Evolutionary conservation across 2,329 filamentous ascomycete genomes (phyloP), one percentile per base, ranked within the genome.

Genomic region (Alternaria angustiovoidea): DNA sequence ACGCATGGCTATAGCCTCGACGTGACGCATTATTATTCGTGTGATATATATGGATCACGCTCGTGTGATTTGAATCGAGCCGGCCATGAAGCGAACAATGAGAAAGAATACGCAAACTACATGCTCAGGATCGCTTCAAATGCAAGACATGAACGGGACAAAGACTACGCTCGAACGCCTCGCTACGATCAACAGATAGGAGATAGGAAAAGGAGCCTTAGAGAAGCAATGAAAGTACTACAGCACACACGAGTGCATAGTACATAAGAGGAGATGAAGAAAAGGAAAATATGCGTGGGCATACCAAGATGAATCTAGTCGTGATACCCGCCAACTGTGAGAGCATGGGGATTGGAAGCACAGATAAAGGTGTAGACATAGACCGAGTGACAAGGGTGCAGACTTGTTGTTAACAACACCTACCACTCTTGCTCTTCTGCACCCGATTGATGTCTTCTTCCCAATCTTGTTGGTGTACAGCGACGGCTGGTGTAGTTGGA

Each of bases 401-500:
- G 32, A 8, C 44, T 5, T 32, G 26, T 14, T 39, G 9, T 72
- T 61, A 78, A 53, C 78, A 79, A 52, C 78, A 79, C 44, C 65
- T 73, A 24, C 77, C 76, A 26, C 72, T 69, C 61, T 78, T 77
- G 54, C 54, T 73, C 68, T 77, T 72, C 44, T 69, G 65, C 1
- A 63, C 65, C 51, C 71, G 65, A 8, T 72, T 70, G 7, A 77
- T 68, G 12, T 79, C 74, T 22, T 75, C 68, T 49, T 76, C 72
- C 75, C 74, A 76, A 41, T 77, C 72, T 47, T 75, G 67, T 41
- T 70, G 69, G 47, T 73, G 68, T 5, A 61, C 68, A 14, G 57
- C 59, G 5, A 72, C 75, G 42, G 75, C 73, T 73, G 78, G 75
- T 69, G 76, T 80, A 79, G 82, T 75, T 3, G 87, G 84, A 63